Percentiles rank a stretch among this genome's conserved stretches.
Conservation (phyloP, 2,329 filamentous ascomycete genomes). For the Colletotrichum caudatum region DNA sequence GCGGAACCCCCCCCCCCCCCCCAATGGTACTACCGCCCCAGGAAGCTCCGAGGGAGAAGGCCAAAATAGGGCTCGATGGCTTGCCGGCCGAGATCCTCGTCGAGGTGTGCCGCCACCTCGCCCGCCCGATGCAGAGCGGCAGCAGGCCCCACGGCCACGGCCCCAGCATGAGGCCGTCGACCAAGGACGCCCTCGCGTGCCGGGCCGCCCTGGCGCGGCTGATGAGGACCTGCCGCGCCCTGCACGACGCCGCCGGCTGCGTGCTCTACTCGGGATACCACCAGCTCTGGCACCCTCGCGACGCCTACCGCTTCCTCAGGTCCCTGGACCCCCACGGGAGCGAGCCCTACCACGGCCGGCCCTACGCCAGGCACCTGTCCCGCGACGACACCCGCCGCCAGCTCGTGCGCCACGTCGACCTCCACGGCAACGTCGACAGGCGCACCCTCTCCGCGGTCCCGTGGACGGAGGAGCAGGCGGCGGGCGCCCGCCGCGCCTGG, state of each 20-base stretch:
- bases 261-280: slow-evolving; percentile 24
- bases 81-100: slow-evolving; percentile 13
- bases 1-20: too few species aligned
- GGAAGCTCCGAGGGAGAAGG: not conserved
- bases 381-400: not conserved
- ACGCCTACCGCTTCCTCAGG: not conserved
- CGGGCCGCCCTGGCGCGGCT: slow-evolving; percentile 8
- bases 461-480: not conserved
- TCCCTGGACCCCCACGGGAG: not conserved
- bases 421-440: slow-evolving; percentile 4
- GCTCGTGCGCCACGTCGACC: slow-evolving; percentile 12
- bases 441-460: not conserved
- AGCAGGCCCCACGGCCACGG: not conserved
- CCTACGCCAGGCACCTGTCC: not conserved
- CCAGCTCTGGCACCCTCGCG: slow-evolving; percentile 6
- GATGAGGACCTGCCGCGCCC: slow-evolving; percentile 21
- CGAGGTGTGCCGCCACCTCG: slow-evolving; percentile 15
- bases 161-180: not conserved
- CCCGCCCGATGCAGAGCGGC: not conserved
- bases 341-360: not conserved
- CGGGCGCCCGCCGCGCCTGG: not conserved
- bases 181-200: not conserved
- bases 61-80: not conserved
- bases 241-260: slow-evolving; percentile 26
- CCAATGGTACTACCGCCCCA: not conserved